These are phyloP conservation scores for Salix suchowensis DNA, from an alignment of 345 rosid species.

Conservation along the genomic window DNA sequence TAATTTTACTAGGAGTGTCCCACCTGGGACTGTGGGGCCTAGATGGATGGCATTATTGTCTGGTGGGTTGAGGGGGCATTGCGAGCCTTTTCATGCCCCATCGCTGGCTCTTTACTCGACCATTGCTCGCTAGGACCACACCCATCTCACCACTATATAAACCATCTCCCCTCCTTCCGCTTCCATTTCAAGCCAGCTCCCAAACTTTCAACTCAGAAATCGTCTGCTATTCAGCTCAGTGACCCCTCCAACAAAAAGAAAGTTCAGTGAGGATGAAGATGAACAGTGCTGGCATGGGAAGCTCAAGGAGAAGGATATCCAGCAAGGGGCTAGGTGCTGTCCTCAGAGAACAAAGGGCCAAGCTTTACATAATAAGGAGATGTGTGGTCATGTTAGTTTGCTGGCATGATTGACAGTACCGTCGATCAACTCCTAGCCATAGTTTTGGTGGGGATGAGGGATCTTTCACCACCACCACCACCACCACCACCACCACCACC, in stretches of 20 bases:
- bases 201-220: neutral
- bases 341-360: conserved; percentile 76
- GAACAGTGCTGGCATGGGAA: conserved; percentile 41
- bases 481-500: too few relatives aligned
- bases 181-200: conserved; percentile 9
- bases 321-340: conserved; percentile 65
- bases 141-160: conserved; percentile 42
- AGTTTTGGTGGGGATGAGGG: neutral
- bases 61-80: conserved; percentile 56
- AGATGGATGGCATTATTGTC: conserved; percentile 23
- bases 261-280: conserved; percentile 44
- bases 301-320: conserved; percentile 63
- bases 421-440: neutral
- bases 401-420: conserved; percentile 56
- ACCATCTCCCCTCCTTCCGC: conserved; percentile 15
- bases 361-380: conserved; percentile 74
- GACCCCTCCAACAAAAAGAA: neutral
- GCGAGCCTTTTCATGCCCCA: conserved; percentile 69
- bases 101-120: conserved; percentile 54
- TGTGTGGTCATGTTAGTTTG: conserved; percentile 85
- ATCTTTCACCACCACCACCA: neutral
- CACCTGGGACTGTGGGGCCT: conserved; percentile 35
- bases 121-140: conserved; percentile 41
- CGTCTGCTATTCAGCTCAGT: neutral
- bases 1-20: neutral